Conservation (phyloP, 2,329 filamentous ascomycete genomes). For the Trichophyton simii region DNA sequence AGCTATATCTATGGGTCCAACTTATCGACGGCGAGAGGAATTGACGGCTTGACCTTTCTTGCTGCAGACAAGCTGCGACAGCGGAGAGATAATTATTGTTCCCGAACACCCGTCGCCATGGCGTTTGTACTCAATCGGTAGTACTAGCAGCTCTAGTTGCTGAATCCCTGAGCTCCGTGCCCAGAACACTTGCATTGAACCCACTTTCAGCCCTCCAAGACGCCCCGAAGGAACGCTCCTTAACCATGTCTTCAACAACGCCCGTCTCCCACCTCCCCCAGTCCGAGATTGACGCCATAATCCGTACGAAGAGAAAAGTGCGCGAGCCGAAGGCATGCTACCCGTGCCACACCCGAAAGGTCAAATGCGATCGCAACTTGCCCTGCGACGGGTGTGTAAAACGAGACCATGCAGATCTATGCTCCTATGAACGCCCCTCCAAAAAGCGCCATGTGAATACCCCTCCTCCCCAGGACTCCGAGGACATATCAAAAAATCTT, state of each 20-base stretch:
- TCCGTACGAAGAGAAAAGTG: conserved; percentile 36
- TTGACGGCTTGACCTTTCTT: neutral
- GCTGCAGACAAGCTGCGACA: neutral
- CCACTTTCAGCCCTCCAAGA: neutral
- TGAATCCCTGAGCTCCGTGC: neutral
- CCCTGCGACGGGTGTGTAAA: conserved; percentile 39
- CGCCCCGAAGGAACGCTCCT: neutral
- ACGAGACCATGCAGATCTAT: conserved; percentile 37
- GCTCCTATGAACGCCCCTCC: conserved; percentile 37
- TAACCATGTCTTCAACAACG: conserved; percentile 15
- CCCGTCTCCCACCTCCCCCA: conserved; percentile 32
- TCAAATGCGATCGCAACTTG: conserved; percentile 39
- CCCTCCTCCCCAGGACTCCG: conserved; percentile 18
- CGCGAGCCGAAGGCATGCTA: conserved; percentile 38
- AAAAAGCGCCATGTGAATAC: conserved; percentile 30
- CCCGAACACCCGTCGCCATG: neutral
- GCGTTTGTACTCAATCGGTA: neutral
- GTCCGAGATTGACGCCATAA: conserved; percentile 36
- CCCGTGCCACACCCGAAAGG: conserved; percentile 36
- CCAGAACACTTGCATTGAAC: neutral
- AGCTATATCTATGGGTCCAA: neutral
- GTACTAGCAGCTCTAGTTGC: neutral
- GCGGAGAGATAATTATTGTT: neutral
- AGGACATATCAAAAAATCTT: neutral
- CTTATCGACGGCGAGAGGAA: neutral